Conservation (phyloP, 1,139 yeast species). For the Scheffersomyces illinoinensis region DNA sequence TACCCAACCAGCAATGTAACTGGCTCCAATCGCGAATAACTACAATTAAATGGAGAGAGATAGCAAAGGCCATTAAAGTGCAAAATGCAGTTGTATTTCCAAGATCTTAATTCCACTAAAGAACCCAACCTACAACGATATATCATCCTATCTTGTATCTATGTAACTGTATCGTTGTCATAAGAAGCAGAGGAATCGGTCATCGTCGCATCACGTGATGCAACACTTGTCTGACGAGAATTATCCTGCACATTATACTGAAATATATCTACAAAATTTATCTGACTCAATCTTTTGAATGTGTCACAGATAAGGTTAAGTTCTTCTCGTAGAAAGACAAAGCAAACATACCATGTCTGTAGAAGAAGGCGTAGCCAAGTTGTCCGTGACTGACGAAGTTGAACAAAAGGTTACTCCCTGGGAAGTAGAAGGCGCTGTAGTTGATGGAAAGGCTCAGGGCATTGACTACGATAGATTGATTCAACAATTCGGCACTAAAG, state of each 20-base stretch:
- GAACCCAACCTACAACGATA: too few relatives aligned
- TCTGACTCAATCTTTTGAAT: constrained; percentile 9
- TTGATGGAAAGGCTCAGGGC: constrained; percentile 84
- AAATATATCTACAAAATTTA: constrained; percentile 3
- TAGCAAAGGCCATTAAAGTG: too few relatives aligned
- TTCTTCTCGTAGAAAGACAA: neutral
- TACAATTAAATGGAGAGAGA: too few relatives aligned
- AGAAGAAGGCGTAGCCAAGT: constrained; percentile 24
- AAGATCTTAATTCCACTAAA: too few relatives aligned
- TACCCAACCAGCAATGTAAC: too few relatives aligned
- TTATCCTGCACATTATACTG: neutral
- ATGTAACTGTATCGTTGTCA: neutral
- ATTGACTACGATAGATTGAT: constrained; percentile 90
- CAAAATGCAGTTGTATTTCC: too few relatives aligned
- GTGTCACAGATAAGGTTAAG: neutral
- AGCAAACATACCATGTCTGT: constrained; percentile 9
- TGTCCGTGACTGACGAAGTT: constrained; percentile 22
- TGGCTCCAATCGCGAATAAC: too few relatives aligned
- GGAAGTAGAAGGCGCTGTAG: constrained; percentile 92
- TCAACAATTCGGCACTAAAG: constrained; percentile 82
- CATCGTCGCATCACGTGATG: neutral
- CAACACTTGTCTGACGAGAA: neutral
- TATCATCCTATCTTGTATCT: too few relatives aligned
- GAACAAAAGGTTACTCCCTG: constrained; percentile 91
- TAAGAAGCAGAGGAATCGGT: too few relatives aligned